Evolutionary conservation across 805 yeast genomes (phyloP).

Genomic region (Candida multigemmis): DNA sequence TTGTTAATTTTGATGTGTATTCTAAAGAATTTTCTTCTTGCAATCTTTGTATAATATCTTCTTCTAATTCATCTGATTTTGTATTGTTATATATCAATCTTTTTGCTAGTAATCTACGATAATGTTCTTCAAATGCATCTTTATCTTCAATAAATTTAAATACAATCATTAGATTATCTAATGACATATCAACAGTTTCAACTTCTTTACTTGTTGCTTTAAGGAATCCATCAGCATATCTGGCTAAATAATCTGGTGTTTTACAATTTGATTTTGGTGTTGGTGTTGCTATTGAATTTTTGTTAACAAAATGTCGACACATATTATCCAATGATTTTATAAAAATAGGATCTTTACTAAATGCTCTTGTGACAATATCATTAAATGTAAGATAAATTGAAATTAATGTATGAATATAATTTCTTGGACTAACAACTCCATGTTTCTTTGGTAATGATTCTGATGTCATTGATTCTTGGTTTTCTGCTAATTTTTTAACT

Average conservation of each 20-base stretch:
- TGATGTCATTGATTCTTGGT: slow-evolving; percentile 8
- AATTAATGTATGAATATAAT: slow-evolving; percentile 71
- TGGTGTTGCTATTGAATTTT: slow-evolving; percentile 70
- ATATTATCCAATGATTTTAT: slow-evolving; percentile 86
- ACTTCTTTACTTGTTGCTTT: slow-evolving; percentile 65
- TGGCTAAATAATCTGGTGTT: slow-evolving; percentile 88
- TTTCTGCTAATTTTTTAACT: slow-evolving; percentile 26
- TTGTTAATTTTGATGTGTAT: slow-evolving; percentile 86
- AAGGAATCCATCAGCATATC: slow-evolving; percentile 76
- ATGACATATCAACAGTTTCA: slow-evolving; percentile 65
- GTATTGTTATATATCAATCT: slow-evolving; percentile 84
- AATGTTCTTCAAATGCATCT: slow-evolving; percentile 90
- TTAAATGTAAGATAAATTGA: slow-evolving; percentile 61
- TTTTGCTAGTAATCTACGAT: slow-evolving; percentile 81
- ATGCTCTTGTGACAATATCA: slow-evolving; percentile 54
- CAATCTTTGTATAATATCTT: slow-evolving; percentile 71
- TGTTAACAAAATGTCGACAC: slow-evolving; percentile 75
- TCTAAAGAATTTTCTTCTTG: slow-evolving; percentile 88
- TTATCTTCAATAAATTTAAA: slow-evolving; percentile 87
- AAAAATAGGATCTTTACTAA: slow-evolving; percentile 67
- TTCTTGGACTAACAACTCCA: slow-evolving; percentile 56
- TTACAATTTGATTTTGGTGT: slow-evolving; percentile 52
- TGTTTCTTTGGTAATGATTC: slow-evolving; percentile 7
- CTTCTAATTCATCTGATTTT: slow-evolving; percentile 79
- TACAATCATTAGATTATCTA: slow-evolving; percentile 78